Percentiles rank a stretch among this genome's conserved stretches.
Conservation (phyloP, 2,329 filamentous ascomycete genomes). For the Bisporella sp. region DNA sequence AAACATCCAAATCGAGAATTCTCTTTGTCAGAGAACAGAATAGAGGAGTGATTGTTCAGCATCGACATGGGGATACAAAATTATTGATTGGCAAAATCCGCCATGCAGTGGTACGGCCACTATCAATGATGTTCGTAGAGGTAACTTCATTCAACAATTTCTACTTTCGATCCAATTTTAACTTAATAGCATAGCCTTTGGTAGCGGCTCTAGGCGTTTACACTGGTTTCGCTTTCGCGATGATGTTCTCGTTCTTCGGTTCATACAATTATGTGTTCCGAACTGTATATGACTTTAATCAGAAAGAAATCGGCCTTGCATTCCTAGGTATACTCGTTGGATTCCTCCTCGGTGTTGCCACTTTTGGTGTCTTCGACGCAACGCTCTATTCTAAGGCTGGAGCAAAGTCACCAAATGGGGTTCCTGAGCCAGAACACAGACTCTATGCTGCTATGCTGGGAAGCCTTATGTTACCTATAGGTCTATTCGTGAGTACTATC, state of each 20-base stretch:
- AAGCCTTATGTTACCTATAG: constrained; percentile 17
- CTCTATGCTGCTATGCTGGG: constrained; percentile 50
- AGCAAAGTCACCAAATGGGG: constrained; percentile 2
- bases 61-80: constrained; percentile 13
- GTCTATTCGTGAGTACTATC: constrained; percentile 9
- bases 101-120: constrained; percentile 35
- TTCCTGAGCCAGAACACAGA: constrained; percentile 46
- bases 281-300: neutral
- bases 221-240: constrained; percentile 43
- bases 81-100: constrained; percentile 14
- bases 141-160: too few relatives aligned
- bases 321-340: neutral
- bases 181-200: constrained; percentile 41
- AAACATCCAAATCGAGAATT: constrained; percentile 14
- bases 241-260: constrained; percentile 48
- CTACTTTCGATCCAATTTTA: too few relatives aligned
- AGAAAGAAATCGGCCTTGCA: neutral
- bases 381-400: constrained; percentile 36
- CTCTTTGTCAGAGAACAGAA: constrained; percentile 24
- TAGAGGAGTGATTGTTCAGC: constrained; percentile 22
- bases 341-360: constrained; percentile 36
- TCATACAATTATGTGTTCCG: constrained; percentile 45
- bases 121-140: constrained; percentile 54
- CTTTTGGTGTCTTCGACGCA: constrained; percentile 34
- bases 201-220: constrained; percentile 42